A percentile compares a stretch with the other conserved stretches of the same genome.
phyloP scores from a whole-genome alignment of 2,329 filamentous ascomycete species.

The Moelleriella libera region DNA sequence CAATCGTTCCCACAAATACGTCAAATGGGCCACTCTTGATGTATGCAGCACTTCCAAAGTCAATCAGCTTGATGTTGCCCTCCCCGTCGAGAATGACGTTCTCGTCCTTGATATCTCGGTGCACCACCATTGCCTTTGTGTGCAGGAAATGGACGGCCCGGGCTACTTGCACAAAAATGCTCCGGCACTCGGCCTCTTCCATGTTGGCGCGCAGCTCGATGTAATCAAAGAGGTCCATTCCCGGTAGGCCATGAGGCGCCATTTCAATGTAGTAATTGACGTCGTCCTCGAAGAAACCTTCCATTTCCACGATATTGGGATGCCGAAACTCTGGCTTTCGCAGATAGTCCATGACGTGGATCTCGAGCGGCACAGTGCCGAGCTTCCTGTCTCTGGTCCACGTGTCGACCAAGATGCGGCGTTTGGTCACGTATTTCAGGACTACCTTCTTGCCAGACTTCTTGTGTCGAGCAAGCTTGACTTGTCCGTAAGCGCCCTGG shows the following conservation, averaged over 20 bases:
- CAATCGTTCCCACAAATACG: slow-evolving; percentile 96
- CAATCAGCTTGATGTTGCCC: slow-evolving; percentile 90
- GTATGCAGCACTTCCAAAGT: slow-evolving; percentile 95
- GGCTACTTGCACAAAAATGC: slow-evolving; percentile 90
- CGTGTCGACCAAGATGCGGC: slow-evolving; percentile 90
- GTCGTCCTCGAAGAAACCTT: slow-evolving; percentile 64
- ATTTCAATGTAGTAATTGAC: slow-evolving; percentile 99
- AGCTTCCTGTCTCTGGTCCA: slow-evolving; percentile 91
- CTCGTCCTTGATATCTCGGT: slow-evolving; percentile 97
- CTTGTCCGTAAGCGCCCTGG: slow-evolving; percentile 92
- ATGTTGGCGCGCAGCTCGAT: slow-evolving; percentile 94
- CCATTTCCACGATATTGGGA: slow-evolving; percentile 60
- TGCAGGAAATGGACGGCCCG: slow-evolving; percentile 84
- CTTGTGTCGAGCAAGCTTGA: slow-evolving; percentile 85
- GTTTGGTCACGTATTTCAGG: slow-evolving; percentile 95
- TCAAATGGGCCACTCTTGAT: slow-evolving; percentile 98
- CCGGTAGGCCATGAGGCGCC: slow-evolving; percentile 84
- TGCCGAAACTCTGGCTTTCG: slow-evolving; percentile 56
- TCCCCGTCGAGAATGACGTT: slow-evolving; percentile 95
- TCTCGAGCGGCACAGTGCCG: slow-evolving; percentile 90
- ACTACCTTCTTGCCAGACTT: slow-evolving; percentile 72
- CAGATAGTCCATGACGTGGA: slow-evolving; percentile 91
- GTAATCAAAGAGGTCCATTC: slow-evolving; percentile 98
- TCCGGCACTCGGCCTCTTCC: slow-evolving; percentile 86
- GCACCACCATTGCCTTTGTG: slow-evolving; percentile 79